Conservation (phyloP, 78 protist genomes). For the Fonticula alba region DNA sequence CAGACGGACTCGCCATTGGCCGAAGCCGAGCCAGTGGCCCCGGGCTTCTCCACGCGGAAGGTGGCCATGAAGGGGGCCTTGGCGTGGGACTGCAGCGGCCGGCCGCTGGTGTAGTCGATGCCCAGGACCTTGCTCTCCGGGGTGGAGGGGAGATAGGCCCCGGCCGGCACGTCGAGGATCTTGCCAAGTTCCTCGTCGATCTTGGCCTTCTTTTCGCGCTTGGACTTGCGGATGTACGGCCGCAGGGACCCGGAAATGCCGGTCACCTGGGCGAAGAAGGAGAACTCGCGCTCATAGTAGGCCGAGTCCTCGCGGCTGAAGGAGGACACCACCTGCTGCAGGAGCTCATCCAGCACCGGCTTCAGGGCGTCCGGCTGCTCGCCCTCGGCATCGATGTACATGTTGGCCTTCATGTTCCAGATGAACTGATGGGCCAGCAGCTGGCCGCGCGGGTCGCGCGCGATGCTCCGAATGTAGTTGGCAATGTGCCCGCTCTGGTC, state of each 20-base stretch:
- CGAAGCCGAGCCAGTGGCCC: neutral
- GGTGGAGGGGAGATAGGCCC: conserved; percentile 59
- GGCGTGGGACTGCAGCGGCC: conserved; percentile 40
- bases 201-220: conserved; percentile 23
- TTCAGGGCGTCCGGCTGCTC: conserved; percentile 19
- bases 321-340: conserved; percentile 8
- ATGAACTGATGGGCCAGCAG: conserved; percentile 58
- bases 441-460: conserved; percentile 2
- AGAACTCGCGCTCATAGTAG: conserved; percentile 43
- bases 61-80: conserved; percentile 20
- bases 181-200: conserved; percentile 14
- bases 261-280: conserved; percentile 47
- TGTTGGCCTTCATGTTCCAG: conserved; percentile 58
- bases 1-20: neutral
- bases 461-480: neutral
- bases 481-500: conserved; percentile 20
- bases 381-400: conserved; percentile 3
- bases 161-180: neutral
- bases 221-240: conserved; percentile 7
- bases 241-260: conserved; percentile 47
- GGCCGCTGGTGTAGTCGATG: conserved; percentile 19
- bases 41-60: neutral
- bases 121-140: conserved; percentile 25
- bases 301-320: conserved; percentile 9
- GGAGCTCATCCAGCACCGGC: conserved; percentile 15